phyloP scores from a whole-genome alignment of 768 basidiomycete genomes.

The Russula abietina region DNA sequence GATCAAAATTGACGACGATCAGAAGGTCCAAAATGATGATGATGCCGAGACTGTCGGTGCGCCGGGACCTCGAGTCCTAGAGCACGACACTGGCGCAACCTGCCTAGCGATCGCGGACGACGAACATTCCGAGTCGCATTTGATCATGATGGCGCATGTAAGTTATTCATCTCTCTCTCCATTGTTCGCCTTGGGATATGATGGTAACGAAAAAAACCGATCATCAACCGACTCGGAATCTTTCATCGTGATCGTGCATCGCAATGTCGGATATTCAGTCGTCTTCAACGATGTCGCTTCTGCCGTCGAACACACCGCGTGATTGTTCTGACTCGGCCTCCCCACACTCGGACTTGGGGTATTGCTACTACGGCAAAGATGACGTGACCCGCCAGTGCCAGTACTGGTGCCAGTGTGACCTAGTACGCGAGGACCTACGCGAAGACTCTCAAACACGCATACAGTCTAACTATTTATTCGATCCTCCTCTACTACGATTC shows the following conservation, averaged over 20 bases:
- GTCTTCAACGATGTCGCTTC: neutral
- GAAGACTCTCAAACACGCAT: constrained; percentile 11
- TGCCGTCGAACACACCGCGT: neutral
- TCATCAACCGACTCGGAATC: neutral
- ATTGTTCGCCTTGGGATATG: neutral
- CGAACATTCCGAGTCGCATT: neutral
- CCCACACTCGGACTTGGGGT: neutral
- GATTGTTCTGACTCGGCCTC: neutral
- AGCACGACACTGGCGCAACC: neutral
- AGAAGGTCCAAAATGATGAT: neutral
- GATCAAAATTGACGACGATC: neutral
- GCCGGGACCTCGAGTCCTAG: neutral
- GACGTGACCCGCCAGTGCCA: neutral
- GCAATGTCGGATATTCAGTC: neutral
- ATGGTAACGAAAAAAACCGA: neutral
- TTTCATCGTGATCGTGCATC: neutral
- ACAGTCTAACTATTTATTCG: constrained; percentile 6
- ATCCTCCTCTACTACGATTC: neutral
- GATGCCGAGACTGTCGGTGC: neutral
- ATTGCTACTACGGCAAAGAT: neutral
- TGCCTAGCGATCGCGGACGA: neutral
- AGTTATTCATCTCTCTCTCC: neutral
- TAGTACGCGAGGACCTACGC: neutral
- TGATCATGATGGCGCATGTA: constrained; percentile 4
- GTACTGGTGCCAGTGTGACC: neutral